Conservation (phyloP, 371 early-diverging fungal genomes). For the Rhizopus delemar region DNA sequence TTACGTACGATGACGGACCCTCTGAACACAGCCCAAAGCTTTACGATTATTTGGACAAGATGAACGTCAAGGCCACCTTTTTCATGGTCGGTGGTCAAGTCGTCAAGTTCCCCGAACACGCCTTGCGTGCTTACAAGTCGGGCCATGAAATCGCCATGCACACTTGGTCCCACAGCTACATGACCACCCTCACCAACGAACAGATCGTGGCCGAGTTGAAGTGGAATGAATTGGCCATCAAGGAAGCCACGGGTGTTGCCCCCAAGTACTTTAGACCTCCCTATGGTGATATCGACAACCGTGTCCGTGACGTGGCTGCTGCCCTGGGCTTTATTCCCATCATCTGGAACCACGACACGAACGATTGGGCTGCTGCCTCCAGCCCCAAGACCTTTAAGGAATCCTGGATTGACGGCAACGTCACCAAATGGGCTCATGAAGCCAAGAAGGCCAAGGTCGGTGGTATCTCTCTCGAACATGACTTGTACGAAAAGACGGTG, state of each 20-base stretch:
- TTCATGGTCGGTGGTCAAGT: constrained; percentile 59
- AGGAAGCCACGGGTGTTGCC: constrained; percentile 60
- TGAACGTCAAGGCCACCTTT: constrained; percentile 51
- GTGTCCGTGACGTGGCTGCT: constrained; percentile 50
- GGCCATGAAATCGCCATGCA: constrained; percentile 62
- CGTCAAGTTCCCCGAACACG: constrained; percentile 46
- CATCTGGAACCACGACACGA: constrained; percentile 52
- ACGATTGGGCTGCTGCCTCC: constrained; percentile 41
- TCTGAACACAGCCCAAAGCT: constrained; percentile 36
- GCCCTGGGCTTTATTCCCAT: constrained; percentile 50
- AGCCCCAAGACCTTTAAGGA: constrained; percentile 13
- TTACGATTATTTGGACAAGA: constrained; percentile 41
- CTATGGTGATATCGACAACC: constrained; percentile 57
- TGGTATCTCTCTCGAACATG: constrained; percentile 49
- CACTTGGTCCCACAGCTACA: constrained; percentile 62
- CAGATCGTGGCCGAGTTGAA: constrained; percentile 66
- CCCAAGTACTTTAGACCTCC: constrained; percentile 65
- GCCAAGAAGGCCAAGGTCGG: constrained; percentile 31
- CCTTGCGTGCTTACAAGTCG: constrained; percentile 38
- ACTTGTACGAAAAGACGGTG: constrained; percentile 42
- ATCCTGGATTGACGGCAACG: constrained; percentile 41
- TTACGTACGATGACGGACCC: constrained; percentile 51
- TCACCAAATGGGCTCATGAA: constrained; percentile 41
- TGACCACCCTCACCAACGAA: constrained; percentile 63
- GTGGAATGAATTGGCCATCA: constrained; percentile 61